phyloP scores from a whole-genome alignment of 371 early-diverging fungal genomes.

The Mucor velutinosus region DNA sequence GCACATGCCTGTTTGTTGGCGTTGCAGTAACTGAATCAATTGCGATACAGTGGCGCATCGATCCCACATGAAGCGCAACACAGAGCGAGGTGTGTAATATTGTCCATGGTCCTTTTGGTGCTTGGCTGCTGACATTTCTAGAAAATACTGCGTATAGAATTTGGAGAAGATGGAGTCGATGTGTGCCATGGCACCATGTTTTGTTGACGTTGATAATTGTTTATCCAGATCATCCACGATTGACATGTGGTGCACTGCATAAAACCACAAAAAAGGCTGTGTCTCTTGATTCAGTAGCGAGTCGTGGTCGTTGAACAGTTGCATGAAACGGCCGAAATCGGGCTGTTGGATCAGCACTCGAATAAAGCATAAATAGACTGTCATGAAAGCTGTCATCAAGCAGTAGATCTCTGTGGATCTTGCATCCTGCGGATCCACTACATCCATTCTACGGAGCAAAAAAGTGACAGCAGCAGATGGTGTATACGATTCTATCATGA shows the following conservation, averaged over 20 bases:
- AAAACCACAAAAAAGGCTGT: slow-evolving; percentile 15
- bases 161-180: slow-evolving; percentile 49
- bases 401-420: slow-evolving; percentile 29
- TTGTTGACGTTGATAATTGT: slow-evolving; percentile 9
- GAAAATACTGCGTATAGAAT: slow-evolving; percentile 57
- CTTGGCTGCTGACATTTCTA: slow-evolving; percentile 53
- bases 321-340: slow-evolving; percentile 33
- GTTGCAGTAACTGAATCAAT: background rate
- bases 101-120: slow-evolving; percentile 72
- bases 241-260: slow-evolving; percentile 1
- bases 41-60: slow-evolving; percentile 14
- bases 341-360: slow-evolving; percentile 31
- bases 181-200: background rate
- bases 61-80: slow-evolving; percentile 68
- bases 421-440: slow-evolving; percentile 7
- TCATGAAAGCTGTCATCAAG: slow-evolving; percentile 47
- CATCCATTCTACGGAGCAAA: slow-evolving; percentile 15
- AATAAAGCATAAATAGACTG: slow-evolving; percentile 46
- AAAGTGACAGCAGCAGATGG: slow-evolving; percentile 66
- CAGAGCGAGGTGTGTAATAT: slow-evolving; percentile 64
- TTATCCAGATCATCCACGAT: slow-evolving; percentile 20
- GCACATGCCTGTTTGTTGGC: background rate
- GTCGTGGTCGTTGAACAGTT: slow-evolving; percentile 36
- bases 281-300: slow-evolving; percentile 10
- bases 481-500: slow-evolving; percentile 52